These are phyloP conservation scores for Coemansia sp. DNA, from an alignment of 192 early-diverging fungal species.

Conservation along the genomic window DNA sequence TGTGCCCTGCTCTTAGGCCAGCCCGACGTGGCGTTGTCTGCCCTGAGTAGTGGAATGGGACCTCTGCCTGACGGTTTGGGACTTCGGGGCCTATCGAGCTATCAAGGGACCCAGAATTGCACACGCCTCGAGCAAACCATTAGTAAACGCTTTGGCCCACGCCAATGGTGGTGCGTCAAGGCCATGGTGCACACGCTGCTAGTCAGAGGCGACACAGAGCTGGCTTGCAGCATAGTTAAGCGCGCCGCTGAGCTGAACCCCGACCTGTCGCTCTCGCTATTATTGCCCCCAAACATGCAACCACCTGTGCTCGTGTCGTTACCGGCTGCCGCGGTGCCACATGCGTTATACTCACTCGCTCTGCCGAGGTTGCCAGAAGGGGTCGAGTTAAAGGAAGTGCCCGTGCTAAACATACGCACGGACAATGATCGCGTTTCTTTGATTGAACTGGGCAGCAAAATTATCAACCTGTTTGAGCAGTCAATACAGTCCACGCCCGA, in stretches of 20 bases:
- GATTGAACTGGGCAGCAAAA: neutral
- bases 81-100: neutral
- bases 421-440: slow-evolving; percentile 2
- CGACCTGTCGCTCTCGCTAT: slow-evolving; percentile 9
- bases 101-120: neutral
- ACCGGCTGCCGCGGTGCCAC: neutral
- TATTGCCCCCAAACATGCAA: neutral
- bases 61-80: neutral
- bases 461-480: neutral
- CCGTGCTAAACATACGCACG: neutral
- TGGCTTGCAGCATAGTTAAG: slow-evolving; percentile 16
- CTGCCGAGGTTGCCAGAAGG: neutral
- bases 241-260: slow-evolving; percentile 1
- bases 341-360: neutral
- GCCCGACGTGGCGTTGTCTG: slow-evolving; percentile 31
- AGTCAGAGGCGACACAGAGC: slow-evolving; percentile 36
- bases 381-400: neutral
- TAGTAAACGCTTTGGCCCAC: slow-evolving; percentile 23
- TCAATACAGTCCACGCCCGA: neutral
- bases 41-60: slow-evolving; percentile 11
- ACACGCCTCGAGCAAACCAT: neutral
- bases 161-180: slow-evolving; percentile 43
- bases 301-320: neutral
- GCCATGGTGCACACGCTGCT: slow-evolving; percentile 34
- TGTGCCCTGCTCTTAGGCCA: slow-evolving; percentile 39